phyloP scores from a whole-genome alignment of 805 yeast genomes.

The Starmerella scarabaei region DNA sequence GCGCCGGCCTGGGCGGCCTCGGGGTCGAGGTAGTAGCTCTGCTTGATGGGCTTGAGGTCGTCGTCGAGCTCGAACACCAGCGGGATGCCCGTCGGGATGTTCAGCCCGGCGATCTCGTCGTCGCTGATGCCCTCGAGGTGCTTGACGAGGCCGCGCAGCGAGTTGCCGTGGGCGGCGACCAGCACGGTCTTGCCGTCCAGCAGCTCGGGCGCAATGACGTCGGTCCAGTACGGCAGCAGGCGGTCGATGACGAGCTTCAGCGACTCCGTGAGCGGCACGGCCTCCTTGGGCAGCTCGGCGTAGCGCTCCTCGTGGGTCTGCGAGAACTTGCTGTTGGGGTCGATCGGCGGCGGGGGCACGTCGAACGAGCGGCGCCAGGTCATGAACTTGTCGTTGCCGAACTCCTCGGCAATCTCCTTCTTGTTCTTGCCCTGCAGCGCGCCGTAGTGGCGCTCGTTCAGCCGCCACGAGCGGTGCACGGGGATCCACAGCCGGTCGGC shows the following conservation, averaged over 20 bases:
- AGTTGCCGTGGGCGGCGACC: conserved; percentile 97
- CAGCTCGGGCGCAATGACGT: conserved; percentile 72
- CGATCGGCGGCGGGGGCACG: conserved; percentile 88
- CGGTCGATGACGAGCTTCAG: conserved; percentile 90
- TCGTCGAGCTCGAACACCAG: conserved; percentile 90
- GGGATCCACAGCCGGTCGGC: conserved; percentile 88
- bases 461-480: conserved; percentile 91
- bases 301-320: conserved; percentile 81
- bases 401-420: conserved; percentile 77
- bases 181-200: conserved; percentile 79
- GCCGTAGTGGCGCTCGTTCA: conserved; percentile 98
- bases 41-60: conserved; percentile 75
- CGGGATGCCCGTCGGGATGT: conserved; percentile 98
- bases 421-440: conserved; percentile 97
- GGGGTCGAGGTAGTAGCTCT: conserved; percentile 94
- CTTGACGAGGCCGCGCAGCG: conserved; percentile 91
- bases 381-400: conserved; percentile 87
- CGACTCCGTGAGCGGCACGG: conserved; percentile 88
- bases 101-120: conserved; percentile 81
- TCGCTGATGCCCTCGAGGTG: conserved; percentile 89
- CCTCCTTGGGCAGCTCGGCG: conserved; percentile 68
- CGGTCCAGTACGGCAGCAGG: conserved; percentile 94
- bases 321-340: conserved; percentile 63
- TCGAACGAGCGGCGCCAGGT: conserved; percentile 96
- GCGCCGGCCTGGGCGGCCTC: conserved; percentile 99